phyloP scores from a whole-genome alignment of 176 grass and related monocot genomes.

The Phoenix roebelenii region DNA sequence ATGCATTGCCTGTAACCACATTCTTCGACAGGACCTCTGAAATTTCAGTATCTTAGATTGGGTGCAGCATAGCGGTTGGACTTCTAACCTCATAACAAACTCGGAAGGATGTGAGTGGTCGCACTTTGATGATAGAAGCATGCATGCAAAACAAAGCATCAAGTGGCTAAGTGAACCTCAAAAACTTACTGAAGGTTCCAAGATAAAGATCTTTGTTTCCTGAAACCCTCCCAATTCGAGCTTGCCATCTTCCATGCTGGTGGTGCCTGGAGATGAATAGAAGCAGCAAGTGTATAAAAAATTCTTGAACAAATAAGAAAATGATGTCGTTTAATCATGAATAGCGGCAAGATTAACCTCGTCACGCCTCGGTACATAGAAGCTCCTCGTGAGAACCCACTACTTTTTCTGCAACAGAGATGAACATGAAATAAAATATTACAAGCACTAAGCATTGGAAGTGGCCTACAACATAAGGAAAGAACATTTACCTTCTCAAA shows the following conservation, averaged over 20 bases:
- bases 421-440: not conserved
- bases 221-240: constrained; percentile 73
- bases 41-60: constrained; percentile 42
- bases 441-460: not conserved
- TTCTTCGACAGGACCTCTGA: constrained; percentile 42
- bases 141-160: constrained; percentile 6
- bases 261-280: constrained; percentile 41
- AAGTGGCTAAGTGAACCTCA: not conserved
- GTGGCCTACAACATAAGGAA: not conserved
- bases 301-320: no score
- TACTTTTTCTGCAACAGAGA: constrained; percentile 49
- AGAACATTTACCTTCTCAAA: constrained; percentile 42
- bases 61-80: constrained; percentile 66
- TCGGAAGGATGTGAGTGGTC: constrained; percentile 2
- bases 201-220: constrained; percentile 86
- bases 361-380: constrained; percentile 74
- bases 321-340: no score
- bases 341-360: constrained; percentile 15
- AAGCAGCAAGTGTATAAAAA: not conserved
- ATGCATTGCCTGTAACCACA: constrained; percentile 33
- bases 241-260: constrained; percentile 72
- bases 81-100: constrained; percentile 17
- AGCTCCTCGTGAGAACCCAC: constrained; percentile 66
- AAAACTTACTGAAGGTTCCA: constrained; percentile 53
- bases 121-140: constrained; percentile 26